Base-by-base conservation (phyloP, 805 yeast species). In the Kuraishia hungarica region DNA sequence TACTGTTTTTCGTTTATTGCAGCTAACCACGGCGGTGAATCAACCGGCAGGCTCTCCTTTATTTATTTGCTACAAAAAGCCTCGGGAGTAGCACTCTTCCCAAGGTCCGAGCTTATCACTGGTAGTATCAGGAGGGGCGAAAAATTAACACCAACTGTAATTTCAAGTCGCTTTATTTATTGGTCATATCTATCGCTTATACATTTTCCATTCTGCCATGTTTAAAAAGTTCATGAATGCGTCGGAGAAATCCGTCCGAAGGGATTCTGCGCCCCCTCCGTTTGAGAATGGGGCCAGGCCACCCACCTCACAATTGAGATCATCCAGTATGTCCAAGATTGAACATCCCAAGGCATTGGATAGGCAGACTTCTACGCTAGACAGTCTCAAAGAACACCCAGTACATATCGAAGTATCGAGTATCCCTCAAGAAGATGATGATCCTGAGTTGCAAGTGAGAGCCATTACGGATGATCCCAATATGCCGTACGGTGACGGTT, bases 401-500 rank as follows among this genome's bases (percentile, higher is more conserved):
- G 39, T 55, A 7, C 66, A 63, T 47, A 56, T 63, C 1, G 67
- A 63, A 51, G 26, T 49, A 11, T 19, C 54, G 1, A 22, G 52
- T 11, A 51, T 57, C 10, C 55, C 51, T 2, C 23, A 50, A 5
- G 53, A 53, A 15, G 62, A 60, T 23, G 62, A 57, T 13, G 68
- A 65, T 39, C 62, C 61, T 8, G 60, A 53, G 39, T 52, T 67
- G 22, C 66, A 64, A 28, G 60, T 55, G 53, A 56, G 57, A 24
- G 58, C 64, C 3, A 53, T 63, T 5, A 62, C 64, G 48, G 53
- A 55, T 1, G 59, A 64, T 21, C 55, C 60, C 7, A 50, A 62
- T 13, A 56, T 73, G 57, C 86, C 85, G 10, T 83, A 68, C 64
- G 92, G 90, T 4, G 84, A 83, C 65, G 92, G 91, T 1, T 72